Percentiles rank a stretch among this genome's conserved stretches.
These are phyloP conservation scores for Brassica nigra DNA, from an alignment of 345 rosid species.

Conservation along the genomic window DNA sequence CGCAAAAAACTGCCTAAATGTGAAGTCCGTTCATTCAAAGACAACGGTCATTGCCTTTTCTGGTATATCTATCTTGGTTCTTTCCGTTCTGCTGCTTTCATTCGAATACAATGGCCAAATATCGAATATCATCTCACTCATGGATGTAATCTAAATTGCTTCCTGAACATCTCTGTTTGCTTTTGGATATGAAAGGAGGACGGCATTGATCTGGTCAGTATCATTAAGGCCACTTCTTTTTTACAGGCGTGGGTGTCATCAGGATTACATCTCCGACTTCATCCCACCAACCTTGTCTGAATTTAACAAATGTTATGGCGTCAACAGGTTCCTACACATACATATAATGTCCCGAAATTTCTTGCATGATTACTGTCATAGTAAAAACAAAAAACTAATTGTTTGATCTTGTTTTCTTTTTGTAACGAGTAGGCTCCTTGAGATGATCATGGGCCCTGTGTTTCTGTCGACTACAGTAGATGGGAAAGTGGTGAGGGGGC, in stretches of 20 bases:
- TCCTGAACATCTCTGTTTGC: constrained; percentile 14
- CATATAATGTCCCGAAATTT: constrained; percentile 7
- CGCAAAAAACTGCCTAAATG: constrained; percentile 47
- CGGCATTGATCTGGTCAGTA: constrained; percentile 56
- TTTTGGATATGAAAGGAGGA: constrained; percentile 56
- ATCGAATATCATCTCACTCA: background rate
- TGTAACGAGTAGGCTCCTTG: constrained; percentile 37
- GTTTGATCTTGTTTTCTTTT: constrained; percentile 6
- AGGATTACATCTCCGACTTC: constrained; percentile 57
- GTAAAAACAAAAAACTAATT: background rate
- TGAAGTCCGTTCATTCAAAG: constrained; percentile 58
- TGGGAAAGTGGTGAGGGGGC: constrained; percentile 73
- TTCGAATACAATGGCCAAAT: constrained; percentile 11
- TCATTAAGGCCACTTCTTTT: constrained; percentile 63
- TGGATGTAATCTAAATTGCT: constrained; percentile 9
- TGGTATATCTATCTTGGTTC: constrained; percentile 51
- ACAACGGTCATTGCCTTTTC: constrained; percentile 71
- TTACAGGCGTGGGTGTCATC: constrained; percentile 60
- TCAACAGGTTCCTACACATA: constrained; percentile 30
- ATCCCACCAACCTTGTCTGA: constrained; percentile 64
- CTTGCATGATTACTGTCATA: constrained; percentile 13
- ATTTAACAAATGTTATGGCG: constrained; percentile 35
- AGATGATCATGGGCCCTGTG: constrained; percentile 55
- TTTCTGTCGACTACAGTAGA: constrained; percentile 71
- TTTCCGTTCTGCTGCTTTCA: constrained; percentile 14